Evolutionary conservation across 768 basidiomycete genomes (phyloP).

Genomic region (Amanita brunnescens): DNA sequence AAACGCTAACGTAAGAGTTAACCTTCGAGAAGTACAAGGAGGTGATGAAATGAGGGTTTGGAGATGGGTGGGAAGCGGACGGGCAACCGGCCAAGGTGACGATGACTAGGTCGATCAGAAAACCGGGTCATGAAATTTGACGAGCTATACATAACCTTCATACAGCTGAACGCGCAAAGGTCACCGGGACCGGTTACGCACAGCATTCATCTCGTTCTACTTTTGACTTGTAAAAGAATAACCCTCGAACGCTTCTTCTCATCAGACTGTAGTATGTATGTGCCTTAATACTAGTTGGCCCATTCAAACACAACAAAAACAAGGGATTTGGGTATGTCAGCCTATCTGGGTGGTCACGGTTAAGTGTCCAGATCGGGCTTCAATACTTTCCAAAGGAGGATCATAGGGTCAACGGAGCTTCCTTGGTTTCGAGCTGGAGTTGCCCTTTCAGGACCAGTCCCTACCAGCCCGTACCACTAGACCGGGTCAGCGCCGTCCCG

Average conservation of each 20-base stretch:
- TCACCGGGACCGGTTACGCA: neutral
- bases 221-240: neutral
- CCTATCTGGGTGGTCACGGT: neutral
- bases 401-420: neutral
- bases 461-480: constrained; percentile 30
- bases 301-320: neutral
- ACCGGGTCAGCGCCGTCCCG: constrained; percentile 45
- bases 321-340: neutral
- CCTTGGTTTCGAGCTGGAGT: constrained; percentile 17
- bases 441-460: constrained; percentile 27
- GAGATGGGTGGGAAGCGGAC: constrained; percentile 72
- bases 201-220: neutral
- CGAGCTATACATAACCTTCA: neutral
- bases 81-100: neutral
- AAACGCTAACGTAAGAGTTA: constrained; percentile 84
- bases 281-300: constrained; percentile 6
- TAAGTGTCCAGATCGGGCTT: neutral
- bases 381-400: neutral
- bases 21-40: constrained; percentile 73
- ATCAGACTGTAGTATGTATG: neutral
- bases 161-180: neutral
- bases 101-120: neutral
- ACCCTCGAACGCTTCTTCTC: neutral
- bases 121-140: neutral
- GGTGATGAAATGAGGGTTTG: constrained; percentile 89